A percentile compares a stretch with the other conserved stretches of the same genome.
Conservation (phyloP, 768 basidiomycete species). For the Pleurotus eryngii region DNA sequence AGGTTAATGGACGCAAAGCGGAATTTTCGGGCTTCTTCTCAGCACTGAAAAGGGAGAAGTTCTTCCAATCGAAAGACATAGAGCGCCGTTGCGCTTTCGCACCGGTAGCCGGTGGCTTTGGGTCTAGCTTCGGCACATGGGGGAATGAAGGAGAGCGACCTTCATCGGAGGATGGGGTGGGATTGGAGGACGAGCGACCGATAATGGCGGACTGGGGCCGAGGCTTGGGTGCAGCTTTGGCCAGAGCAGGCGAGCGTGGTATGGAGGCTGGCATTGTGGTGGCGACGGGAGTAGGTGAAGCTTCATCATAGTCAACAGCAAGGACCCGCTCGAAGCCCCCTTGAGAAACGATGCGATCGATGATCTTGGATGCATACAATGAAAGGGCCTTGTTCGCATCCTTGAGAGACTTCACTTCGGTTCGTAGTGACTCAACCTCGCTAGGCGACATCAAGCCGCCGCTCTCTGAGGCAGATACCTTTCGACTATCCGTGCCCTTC, state of each 20-base stretch:
- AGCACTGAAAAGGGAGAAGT: constrained; percentile 67
- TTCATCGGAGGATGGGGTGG: constrained; percentile 26
- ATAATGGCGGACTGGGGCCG: constrained; percentile 65
- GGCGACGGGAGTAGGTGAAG: constrained; percentile 44
- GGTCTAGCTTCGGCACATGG: constrained; percentile 15
- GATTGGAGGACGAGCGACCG: constrained; percentile 34
- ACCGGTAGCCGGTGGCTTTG: constrained; percentile 20
- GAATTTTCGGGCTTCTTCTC: constrained; percentile 62
- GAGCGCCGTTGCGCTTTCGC: constrained; percentile 63
- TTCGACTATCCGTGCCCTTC: constrained; percentile 39
- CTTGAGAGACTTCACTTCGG: constrained; percentile 88
- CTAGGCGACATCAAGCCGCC: constrained; percentile 40
- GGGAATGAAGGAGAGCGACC: constrained; percentile 19
- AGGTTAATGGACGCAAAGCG: constrained; percentile 66
- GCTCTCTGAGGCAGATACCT: constrained; percentile 28
- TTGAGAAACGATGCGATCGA: constrained; percentile 93
- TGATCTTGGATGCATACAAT: constrained; percentile 95
- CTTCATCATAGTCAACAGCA: constrained; percentile 83
- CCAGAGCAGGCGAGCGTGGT: constrained; percentile 18
- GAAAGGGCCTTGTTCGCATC: constrained; percentile 96
- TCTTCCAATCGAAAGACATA: constrained; percentile 82
- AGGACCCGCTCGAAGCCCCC: constrained; percentile 97
- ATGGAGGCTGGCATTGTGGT: constrained; percentile 24
- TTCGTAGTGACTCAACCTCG: constrained; percentile 73
- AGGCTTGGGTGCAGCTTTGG: constrained; percentile 36